Conservation (phyloP, 176 grass and related monocot genomes). For the Cenchrus fungigraminus region DNA sequence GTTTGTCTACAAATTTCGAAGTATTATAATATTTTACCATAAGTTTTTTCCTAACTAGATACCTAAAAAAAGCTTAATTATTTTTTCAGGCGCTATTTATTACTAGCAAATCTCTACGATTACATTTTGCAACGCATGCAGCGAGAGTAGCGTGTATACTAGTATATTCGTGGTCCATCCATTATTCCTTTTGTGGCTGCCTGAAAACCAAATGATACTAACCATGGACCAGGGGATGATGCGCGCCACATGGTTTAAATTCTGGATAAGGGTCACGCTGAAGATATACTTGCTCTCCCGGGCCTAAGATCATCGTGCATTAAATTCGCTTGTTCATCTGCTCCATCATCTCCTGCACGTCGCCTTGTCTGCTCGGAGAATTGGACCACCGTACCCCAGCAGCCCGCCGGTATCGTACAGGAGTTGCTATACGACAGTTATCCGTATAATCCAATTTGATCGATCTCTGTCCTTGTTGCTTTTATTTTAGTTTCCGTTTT, state of each 20-base stretch:
- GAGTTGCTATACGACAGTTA: not conserved
- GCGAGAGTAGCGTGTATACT: not conserved
- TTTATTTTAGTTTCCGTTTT: not conserved
- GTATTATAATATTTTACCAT: no score
- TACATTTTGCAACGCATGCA: not conserved
- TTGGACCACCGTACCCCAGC: not conserved
- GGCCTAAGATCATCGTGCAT: not conserved
- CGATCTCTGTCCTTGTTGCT: not conserved
- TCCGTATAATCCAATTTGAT: not conserved
- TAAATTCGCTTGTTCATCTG: not conserved
- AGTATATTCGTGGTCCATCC: not conserved
- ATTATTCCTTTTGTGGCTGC: not conserved
- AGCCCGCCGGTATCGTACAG: not conserved
- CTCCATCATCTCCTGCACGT: constrained; percentile 17
- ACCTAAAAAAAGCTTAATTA: no score
- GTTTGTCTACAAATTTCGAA: not conserved
- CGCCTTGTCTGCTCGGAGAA: not conserved
- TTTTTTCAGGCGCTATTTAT: no score
- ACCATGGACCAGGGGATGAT: not conserved
- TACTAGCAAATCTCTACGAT: no score
- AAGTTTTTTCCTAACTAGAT: no score
- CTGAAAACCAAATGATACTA: not conserved
- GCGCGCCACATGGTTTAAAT: not conserved
- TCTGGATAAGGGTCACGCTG: constrained; percentile 20
- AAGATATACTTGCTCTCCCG: not conserved